phyloP scores from a whole-genome alignment of 176 grass and related monocot species.

The Phyllostachys edulis region DNA sequence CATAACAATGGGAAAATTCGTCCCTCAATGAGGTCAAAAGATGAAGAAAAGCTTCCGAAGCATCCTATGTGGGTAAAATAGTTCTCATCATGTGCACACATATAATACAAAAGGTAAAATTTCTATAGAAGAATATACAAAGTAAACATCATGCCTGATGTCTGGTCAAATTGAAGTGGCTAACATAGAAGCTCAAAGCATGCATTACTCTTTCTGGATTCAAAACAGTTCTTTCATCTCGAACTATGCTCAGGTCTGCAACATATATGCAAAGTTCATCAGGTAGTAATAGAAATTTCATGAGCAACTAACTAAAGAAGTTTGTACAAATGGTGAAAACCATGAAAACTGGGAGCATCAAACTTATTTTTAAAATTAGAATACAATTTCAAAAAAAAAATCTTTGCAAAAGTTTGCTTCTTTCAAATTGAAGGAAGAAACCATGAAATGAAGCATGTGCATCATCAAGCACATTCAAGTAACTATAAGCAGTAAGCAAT shows the following conservation, averaged over 20 bases:
- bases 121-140: constrained; percentile 22
- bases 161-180: constrained; percentile 80
- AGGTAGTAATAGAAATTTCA: constrained; percentile 23
- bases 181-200: constrained; percentile 74
- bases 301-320: constrained; percentile 13
- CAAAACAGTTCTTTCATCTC: constrained; percentile 59
- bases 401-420: not conserved
- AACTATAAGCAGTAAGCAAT: constrained; percentile 23
- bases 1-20: constrained; percentile 65
- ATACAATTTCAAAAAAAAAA: not conserved
- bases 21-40: constrained; percentile 79
- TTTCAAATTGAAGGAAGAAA: constrained; percentile 10
- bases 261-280: constrained; percentile 28
- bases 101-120: constrained; percentile 19
- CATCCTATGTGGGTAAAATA: constrained; percentile 60
- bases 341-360: not conserved
- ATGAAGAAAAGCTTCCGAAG: constrained; percentile 88
- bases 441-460: not conserved
- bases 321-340: constrained; percentile 12
- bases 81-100: constrained; percentile 22
- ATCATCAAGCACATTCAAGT: not conserved
- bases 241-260: constrained; percentile 66
- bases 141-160: constrained; percentile 62
- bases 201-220: constrained; percentile 79
- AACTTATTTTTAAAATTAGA: not conserved